Base-by-base conservation (phyloP, 768 basidiomycete genomes). In the Lentinus tigrinus region DNA sequence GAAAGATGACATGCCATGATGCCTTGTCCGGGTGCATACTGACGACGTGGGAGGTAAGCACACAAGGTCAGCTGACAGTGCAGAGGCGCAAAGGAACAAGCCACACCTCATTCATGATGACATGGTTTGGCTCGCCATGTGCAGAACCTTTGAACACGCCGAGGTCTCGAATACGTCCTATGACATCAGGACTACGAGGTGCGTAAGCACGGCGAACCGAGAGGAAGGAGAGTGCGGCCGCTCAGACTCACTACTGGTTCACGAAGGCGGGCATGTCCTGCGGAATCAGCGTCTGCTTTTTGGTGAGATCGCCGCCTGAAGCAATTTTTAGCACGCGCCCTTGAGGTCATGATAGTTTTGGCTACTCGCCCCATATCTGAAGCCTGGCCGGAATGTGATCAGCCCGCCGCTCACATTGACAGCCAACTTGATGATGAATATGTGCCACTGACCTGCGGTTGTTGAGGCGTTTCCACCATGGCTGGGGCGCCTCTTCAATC, bases 1-100 rank as follows among this genome's bases (percentile, higher is more conserved):
- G 37, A 58, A 53, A 48, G 59, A 34, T 48, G 23, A 56, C 72
- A 77, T 70, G 94, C 94, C 83, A 95, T 90, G 58, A 98, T 98
- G 11, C 96, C 95, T 75, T 97, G 93, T 1, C 91, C 92, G 8
- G 93, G 82, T 17, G 85, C 79, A 72, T 98, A 98, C 85, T 91
- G 65, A 4, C 34, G 3, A 24, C 31, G 47, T 46, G n/a, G 48
- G 34, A 39, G 17, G 7, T 40, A 7, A 44, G 57, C 48, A 39
- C 40, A 43, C 46, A 52, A 43, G 55, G 48, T 55, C 31, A 5
- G 23, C n/a, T n/a, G n/a, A n/a, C n/a, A n/a, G n/a, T n/a, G n/a
- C n/a, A n/a, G n/a, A n/a, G n/a, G n/a, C n/a, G n/a, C n/a, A n/a
- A n/a, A n/a, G n/a, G n/a, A n/a, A n/a, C n/a, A n/a, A n/a, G n/a